Percentiles rank a stretch among this genome's conserved stretches.
phyloP scores from a whole-genome alignment of 176 grass and related monocot genomes.

The Musa acuminata region DNA sequence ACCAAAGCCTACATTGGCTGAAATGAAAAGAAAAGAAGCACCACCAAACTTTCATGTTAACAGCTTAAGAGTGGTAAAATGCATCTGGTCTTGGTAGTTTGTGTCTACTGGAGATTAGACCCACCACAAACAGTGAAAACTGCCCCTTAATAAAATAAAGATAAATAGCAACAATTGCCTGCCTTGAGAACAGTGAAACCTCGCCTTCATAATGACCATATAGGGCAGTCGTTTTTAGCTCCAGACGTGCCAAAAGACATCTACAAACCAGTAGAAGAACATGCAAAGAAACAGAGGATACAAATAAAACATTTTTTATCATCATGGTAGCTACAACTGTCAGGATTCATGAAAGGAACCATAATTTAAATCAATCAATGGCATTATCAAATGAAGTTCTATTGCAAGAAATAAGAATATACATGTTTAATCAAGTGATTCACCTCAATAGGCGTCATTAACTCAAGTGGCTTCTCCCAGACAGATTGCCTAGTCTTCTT shows the following conservation, averaged over 20 bases:
- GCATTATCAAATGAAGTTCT: constrained; percentile 3
- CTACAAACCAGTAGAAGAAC: constrained; percentile 21
- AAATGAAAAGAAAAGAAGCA: not conserved
- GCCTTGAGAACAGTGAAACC: constrained; percentile 17
- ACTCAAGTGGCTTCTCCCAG: constrained; percentile 86
- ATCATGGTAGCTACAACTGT: not conserved
- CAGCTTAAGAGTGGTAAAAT: not conserved
- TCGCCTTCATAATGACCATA: constrained; percentile 14
- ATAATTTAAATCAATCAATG: not conserved
- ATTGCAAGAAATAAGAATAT: constrained; percentile 8
- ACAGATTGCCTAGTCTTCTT: constrained; percentile 96
- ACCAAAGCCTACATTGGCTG: not conserved
- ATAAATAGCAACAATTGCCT: constrained; percentile 19
- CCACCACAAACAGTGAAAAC: not conserved
- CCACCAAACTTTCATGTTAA: not conserved
- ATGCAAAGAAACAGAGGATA: constrained; percentile 10
- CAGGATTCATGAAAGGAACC: not conserved
- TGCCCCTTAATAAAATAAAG: constrained; percentile 3
- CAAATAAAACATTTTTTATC: constrained; percentile 17
- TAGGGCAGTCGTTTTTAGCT: constrained; percentile 14
- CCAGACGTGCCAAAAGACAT: constrained; percentile 22
- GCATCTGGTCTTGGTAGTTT: not conserved
- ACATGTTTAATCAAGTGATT: constrained; percentile 15
- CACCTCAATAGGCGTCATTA: constrained; percentile 97
- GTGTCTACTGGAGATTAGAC: constrained; percentile 5